Percentiles rank a stretch among this genome's conserved stretches.
These are phyloP conservation scores for Chaetomium cochliodes DNA, from an alignment of 495 filamentous ascomycete species.

Conservation along the genomic window DNA sequence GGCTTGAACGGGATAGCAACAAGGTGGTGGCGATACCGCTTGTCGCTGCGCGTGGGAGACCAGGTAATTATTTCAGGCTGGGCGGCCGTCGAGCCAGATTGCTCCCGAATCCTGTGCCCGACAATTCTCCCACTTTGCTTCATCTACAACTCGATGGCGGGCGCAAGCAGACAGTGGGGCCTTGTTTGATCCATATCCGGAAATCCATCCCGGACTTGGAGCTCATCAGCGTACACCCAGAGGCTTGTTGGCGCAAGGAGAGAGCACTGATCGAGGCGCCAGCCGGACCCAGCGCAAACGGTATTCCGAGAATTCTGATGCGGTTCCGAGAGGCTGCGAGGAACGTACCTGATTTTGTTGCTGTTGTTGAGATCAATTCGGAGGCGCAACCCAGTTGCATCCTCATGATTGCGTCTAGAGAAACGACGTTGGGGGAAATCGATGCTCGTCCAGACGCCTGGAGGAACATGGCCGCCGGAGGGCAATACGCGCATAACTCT, in stretches of 20 bases:
- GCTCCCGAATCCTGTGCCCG: background rate
- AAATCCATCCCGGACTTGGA: constrained; percentile 7
- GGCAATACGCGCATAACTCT: background rate
- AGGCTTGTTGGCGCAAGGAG: constrained; percentile 11
- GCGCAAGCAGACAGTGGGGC: background rate
- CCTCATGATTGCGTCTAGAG: constrained; percentile 6
- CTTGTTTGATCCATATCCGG: constrained; percentile 15
- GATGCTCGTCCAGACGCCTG: background rate
- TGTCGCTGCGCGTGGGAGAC: constrained; percentile 3
- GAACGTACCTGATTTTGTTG: constrained; percentile 3
- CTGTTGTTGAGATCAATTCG: background rate
- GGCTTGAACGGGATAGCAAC: background rate
- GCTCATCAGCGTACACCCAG: background rate
- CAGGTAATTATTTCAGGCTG: background rate
- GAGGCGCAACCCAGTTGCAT: background rate
- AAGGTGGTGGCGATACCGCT: constrained; percentile 14
- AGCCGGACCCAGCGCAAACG: background rate
- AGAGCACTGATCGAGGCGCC: constrained; percentile 13
- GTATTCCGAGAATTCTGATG: background rate
- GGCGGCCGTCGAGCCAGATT: background rate
- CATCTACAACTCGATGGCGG: constrained; percentile 9
- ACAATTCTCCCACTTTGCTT: background rate
- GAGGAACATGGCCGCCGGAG: background rate
- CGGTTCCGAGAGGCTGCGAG: background rate
- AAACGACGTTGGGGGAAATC: constrained; percentile 8